Base-by-base conservation (phyloP, 192 early-diverging fungal species). In the Diversispora epigaea region DNA sequence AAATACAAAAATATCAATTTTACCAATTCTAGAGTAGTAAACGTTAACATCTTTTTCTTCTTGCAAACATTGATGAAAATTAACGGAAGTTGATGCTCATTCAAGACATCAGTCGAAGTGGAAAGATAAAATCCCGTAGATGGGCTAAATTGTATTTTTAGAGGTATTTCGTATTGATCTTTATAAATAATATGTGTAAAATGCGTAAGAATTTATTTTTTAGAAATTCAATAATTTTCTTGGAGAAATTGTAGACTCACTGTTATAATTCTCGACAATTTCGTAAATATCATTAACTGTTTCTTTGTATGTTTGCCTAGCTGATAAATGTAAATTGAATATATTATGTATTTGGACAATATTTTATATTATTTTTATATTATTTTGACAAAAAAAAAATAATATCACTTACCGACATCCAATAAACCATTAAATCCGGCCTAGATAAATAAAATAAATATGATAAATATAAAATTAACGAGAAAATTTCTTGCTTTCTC, bases 401-500 rank as follows among this genome's bases (percentile, higher is more conserved):
- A 32, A 32, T 32, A 32, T 32, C 25, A 78, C 83, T 79, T 86
- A 81, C 89, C 90, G 41, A 96, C 91, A 78, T 97, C 95, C 21
- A 97, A 86, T 45, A 96, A 85, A 1, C 93, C 91, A 77, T 92
- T 94, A 14, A 91, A 85, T 4, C 93, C 91, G 22, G 91, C 86
- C 86, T 89, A 60, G 50, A 58, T 56, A 43, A 67, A 7, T 22
- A 32, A 61, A 32, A 32, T 32, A 32, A 32, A 32, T 0, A 22
- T 46, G 47, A 61, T 52, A 3, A 45, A 54, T 54, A 54, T 11
- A 17, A 11, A 17, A 11, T 54, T 17, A n/a, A 12, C 50, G 14
- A 17, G 7, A 64, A n/a, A 40, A 41, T 62, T 41, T 61, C 39
- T 6, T 61, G 21, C 14, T 12, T 32, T 32, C 50, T 43, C 61